These are phyloP conservation scores for Hanseniaspora meyeri DNA, from an alignment of 805 yeast species.

Conservation along the genomic window DNA sequence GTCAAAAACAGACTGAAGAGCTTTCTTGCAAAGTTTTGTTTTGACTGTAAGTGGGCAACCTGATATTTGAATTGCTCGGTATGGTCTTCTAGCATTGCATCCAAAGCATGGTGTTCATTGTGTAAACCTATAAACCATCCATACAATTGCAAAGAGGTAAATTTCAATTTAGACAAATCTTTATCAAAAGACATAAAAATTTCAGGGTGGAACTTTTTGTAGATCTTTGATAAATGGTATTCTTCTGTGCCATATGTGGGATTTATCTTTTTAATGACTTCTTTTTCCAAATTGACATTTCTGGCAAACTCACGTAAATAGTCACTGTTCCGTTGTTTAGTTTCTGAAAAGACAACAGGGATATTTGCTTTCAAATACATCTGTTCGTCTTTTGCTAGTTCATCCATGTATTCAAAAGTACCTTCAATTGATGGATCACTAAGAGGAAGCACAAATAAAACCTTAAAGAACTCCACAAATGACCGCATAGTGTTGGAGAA, in stretches of 20 bases:
- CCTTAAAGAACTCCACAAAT: conserved; percentile 7
- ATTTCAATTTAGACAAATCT: conserved; percentile 1
- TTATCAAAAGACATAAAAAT: not conserved
- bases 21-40: conserved; percentile 9
- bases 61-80: not conserved
- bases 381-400: not conserved
- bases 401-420: conserved; percentile 3
- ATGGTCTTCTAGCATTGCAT: not conserved
- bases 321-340: not conserved
- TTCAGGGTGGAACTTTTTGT: conserved; percentile 7
- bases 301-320: conserved; percentile 1
- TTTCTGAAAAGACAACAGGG: not conserved
- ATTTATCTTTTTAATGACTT: not conserved
- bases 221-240: not conserved
- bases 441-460: not conserved
- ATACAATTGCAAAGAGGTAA: conserved; percentile 4
- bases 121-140: conserved; percentile 7
- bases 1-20: conserved; percentile 2
- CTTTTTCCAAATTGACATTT: not conserved
- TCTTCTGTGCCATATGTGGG: not conserved
- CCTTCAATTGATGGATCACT: not conserved
- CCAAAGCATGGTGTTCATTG: conserved; percentile 2
- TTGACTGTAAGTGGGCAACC: not conserved
- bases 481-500: not conserved
- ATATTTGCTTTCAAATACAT: not conserved